Evolutionary conservation across 306 rosid genomes (phyloP).

Genomic region (Lablab purpureus): DNA sequence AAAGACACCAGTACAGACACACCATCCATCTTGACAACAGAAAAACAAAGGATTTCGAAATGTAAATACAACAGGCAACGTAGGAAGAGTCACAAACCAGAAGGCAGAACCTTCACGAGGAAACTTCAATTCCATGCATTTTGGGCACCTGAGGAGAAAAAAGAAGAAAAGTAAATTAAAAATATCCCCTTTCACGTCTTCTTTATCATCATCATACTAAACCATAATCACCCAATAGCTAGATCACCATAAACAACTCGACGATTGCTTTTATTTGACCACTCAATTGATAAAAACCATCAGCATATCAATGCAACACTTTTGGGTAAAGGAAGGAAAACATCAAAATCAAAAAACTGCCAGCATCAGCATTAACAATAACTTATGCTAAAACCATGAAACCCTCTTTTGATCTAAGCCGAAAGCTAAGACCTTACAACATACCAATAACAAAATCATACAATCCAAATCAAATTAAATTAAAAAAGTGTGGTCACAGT

Average conservation of each 20-base stretch:
- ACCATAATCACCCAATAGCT: neutral
- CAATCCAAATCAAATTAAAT: neutral
- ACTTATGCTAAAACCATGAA: neutral
- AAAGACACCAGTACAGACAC: neutral
- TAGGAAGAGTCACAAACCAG: conserved; percentile 70
- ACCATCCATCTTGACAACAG: neutral
- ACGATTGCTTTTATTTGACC: neutral
- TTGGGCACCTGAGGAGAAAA: conserved; percentile 75
- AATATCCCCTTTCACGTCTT: neutral
- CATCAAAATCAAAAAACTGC: neutral
- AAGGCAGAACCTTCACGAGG: conserved; percentile 89
- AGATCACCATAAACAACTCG: neutral
- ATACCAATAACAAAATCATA: conserved; percentile 1
- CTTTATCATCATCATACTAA: conserved; percentile 15
- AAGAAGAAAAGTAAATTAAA: neutral
- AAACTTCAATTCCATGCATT: conserved; percentile 90
- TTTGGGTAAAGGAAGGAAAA: neutral
- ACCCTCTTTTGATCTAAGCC: conserved; percentile 21
- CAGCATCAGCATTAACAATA: neutral
- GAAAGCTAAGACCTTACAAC: neutral
- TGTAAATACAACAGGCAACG: conserved; percentile 6
- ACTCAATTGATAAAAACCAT: neutral
- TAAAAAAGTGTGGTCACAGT: neutral
- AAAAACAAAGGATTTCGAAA: conserved; percentile 10
- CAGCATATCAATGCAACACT: neutral